Base-by-base conservation (phyloP, 352 stramenopile genomes). In the Phytophthora citricola region DNA sequence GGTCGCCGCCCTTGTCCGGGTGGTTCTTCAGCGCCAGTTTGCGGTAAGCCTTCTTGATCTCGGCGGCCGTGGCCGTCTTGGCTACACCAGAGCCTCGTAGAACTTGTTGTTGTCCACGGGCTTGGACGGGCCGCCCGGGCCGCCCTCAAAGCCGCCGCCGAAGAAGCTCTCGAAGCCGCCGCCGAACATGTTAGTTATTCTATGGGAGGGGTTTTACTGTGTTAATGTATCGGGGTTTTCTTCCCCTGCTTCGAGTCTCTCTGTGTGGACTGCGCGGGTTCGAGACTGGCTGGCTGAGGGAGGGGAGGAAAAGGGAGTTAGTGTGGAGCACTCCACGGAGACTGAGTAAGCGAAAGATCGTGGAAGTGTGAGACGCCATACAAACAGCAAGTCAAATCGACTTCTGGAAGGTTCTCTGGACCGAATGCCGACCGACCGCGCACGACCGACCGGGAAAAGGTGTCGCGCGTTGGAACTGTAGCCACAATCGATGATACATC, bases 1-100 rank as follows among this genome's bases (percentile, higher is more conserved):
- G 91, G 80, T 99, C 97, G 62, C 98, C 98, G 50, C 98, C 97
- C 81, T 99, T 99, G 75, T 99, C 98, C 24, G 98, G 98, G 81
- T 99, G 98, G 76, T 99, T 98, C 77, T 95, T 97, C 15, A 96
- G 76, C 48, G 89, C 89, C 24, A 97, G 69, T 71, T 97, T 97
- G 57, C 90, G 85, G 74, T 96, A 97, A 6, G 90, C 89, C 63
- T 96, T 96, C 79, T 97, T 97, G 69, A 97, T 93, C 67, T 97
- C 90, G 7, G 80, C 87, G 7, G 75, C 77, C 46, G 79, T 90
- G 20, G 89, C 88, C 36, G 81, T 91, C 83, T 97, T 97, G 24
- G 83, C 32, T 31, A 97, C 85, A 57, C 91, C 29, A 97, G 79
- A 51, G 81, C 78, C 71, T 96, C 87, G 75, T 96, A 97, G 70